Base-by-base conservation (phyloP, 106 monocot species). In the Dendrobium officinale region DNA sequence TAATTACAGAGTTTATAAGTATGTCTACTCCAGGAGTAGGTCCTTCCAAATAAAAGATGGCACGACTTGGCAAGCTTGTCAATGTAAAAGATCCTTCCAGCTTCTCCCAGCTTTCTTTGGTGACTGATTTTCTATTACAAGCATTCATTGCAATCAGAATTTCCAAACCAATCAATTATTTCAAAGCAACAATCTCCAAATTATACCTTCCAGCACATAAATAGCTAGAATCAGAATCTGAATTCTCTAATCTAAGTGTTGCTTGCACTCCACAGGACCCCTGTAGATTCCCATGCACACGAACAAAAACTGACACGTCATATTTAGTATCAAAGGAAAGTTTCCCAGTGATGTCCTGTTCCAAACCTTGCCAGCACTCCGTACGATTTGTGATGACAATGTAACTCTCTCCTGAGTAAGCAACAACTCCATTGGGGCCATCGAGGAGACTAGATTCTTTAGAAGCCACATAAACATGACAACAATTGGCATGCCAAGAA, bases 341-440 rank as follows among this genome's bases (percentile, higher is more conserved):
- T 79, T 83, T 89, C 73, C 73, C 80, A 5, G 93, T 94, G 47
- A 96, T 87, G 40, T 93, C 90, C 67, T 96, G 96, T 75, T 96
- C 96, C 80, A 96, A 75, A 49, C 93, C 96, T 84, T 96, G 93
- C 96, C 92, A 93, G 70, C 51, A 79, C 45, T 87, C 81, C 15
- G 88, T 96, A 16, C 96, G 85, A n/a, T 85, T 47, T 26, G 93
- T 96, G 55, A 96, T 86, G 42, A 96, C 89, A 56, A 85, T 85
- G 80, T 96, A 94, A 42, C 42, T 80, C 24, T 42, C 45, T 44
- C 86, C 86, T 37, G 83, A 80, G 66, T 82, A 66, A 33, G 89
- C 81, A 18, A 81, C 84, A 80, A 85, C 51, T 80, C 85, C 88
- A 78, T 80, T 66, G 6, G 6, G 37, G 78, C 85, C 88, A 78